Evolutionary conservation across 2,329 filamentous ascomycete genomes (phyloP), one percentile per base, ranked within the genome.

Genomic region (Massarina eburnea): DNA sequence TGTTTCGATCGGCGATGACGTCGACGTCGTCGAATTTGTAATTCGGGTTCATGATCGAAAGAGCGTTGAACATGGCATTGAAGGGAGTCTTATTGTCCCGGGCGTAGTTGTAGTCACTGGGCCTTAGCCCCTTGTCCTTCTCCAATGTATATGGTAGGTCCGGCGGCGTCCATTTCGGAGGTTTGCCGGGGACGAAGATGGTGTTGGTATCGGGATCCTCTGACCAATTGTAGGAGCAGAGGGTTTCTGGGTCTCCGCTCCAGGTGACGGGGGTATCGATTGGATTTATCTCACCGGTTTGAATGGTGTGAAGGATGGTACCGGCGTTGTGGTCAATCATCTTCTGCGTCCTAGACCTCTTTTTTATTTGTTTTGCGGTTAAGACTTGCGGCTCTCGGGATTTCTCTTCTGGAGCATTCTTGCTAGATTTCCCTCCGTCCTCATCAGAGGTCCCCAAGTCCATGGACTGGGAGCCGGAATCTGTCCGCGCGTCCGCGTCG

Each of bases 191-290:
- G 2, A 64, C 62, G 32, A 59, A 64, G 4, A 66, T 62, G 1
- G 55, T 60, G 34, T 65, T 65, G 15, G 48, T 56, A 12, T 61
- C 52, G 1, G 37, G 41, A 3, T 48, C 45, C n/a, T 50, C 49
- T 24, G 54, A 48, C 63, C 61, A 66, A 39, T 65, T 66, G 52
- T 65, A 66, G 17, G 43, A 55, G 27, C 61, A 65, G 4, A 66
- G 29, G 4, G 65, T 14, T 14, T 30, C 27, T 30, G 27, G 27
- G 12, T 30, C 27, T 14, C 24, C 6, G 18, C 6, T 15, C 27
- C 27, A 30, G 12, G 5, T 19, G 12, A 39, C 21, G 22, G 3
- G 10, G 19, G 3, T 8, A 10, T 5, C 4, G 27, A 42, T n/a
- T 17, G 29, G 19, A 34, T 10, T 12, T 20, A 42, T 17, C 20